These are phyloP conservation scores for Rhizopogon salebrosus DNA, from an alignment of 768 basidiomycete species.

Conservation along the genomic window DNA sequence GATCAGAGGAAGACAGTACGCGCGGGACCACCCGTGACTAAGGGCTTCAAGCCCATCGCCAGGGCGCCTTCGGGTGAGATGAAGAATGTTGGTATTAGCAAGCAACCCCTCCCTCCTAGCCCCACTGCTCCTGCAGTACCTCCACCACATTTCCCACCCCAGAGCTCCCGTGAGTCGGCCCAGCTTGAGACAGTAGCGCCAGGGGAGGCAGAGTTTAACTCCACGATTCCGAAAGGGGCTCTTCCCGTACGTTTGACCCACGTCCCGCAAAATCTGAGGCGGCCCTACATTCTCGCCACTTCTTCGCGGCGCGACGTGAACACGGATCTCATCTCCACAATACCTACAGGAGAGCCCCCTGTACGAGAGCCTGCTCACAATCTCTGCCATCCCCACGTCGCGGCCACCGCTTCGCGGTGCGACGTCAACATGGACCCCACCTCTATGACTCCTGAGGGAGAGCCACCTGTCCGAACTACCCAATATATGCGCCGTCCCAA, in stretches of 20 bases:
- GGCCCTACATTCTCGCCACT: neutral
- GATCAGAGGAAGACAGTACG: conserved; percentile 1
- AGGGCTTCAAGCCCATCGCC: neutral
- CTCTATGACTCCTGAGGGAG: conserved; percentile 41
- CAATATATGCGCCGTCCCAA: too few species aligned
- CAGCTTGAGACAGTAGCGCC: neutral
- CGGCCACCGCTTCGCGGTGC: neutral
- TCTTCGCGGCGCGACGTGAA: neutral
- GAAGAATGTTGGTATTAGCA: neutral
- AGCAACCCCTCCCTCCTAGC: conserved; percentile 4
- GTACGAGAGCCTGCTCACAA: too few species aligned
- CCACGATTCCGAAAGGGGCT: too few species aligned
- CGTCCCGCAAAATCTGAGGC: neutral
- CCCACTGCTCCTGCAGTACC: conserved; percentile 3
- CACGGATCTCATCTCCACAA: conserved; percentile 29
- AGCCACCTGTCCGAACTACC: too few species aligned
- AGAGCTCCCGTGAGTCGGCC: neutral
- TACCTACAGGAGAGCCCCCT: conserved; percentile 30
- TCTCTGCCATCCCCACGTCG: too few species aligned
- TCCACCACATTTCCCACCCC: conserved; percentile 5
- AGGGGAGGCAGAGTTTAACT: neutral
- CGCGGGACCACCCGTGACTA: neutral
- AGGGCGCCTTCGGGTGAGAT: neutral
- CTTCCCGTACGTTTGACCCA: neutral
- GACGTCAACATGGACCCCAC: conserved; percentile 4